Conservation (phyloP, 371 early-diverging fungal species). For the Amoeboaphelidium occidentale region DNA sequence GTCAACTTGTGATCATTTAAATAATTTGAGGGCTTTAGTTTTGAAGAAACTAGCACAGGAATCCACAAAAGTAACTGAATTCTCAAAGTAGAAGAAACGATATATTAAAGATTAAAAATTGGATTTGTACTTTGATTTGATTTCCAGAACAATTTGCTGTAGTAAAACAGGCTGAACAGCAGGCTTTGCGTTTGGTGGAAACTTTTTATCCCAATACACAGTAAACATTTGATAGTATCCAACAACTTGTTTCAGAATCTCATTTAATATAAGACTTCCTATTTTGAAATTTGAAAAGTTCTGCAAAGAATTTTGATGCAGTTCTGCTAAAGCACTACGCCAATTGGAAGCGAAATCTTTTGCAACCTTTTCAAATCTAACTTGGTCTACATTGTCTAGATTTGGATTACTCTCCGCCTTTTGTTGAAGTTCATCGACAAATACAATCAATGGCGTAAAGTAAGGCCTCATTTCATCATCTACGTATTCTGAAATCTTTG, state of each 20-base stretch:
- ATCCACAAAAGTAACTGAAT: no score
- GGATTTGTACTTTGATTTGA: no score
- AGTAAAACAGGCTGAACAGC: no score
- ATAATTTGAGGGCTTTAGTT: no score
- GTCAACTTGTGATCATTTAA: no score
- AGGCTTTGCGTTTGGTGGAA: no score
- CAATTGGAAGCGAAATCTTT: conserved; percentile 47
- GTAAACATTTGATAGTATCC: conserved; percentile 66
- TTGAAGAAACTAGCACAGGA: no score
- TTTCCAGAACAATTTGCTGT: no score
- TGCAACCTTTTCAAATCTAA: conserved; percentile 34
- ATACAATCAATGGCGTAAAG: conserved; percentile 45
- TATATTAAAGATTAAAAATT: no score
- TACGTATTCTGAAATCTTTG: conserved; percentile 50
- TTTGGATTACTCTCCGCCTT: conserved; percentile 26
- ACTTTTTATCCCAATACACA: conserved; percentile 38
- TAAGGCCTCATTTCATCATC: conserved; percentile 54
- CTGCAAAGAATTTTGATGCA: conserved; percentile 57
- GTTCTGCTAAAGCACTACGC: conserved; percentile 37
- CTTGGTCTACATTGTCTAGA: conserved; percentile 8
- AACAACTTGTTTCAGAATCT: conserved; percentile 53
- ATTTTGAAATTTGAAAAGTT: conserved; percentile 76
- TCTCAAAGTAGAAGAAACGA: no score
- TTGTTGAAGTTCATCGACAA: conserved; percentile 20
- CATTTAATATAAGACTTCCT: conserved; percentile 60